Evolutionary conservation across 2,329 filamentous ascomycete species (phyloP), one percentile per base, ranked within the genome.

Genomic region (Penicillium sp.): DNA sequence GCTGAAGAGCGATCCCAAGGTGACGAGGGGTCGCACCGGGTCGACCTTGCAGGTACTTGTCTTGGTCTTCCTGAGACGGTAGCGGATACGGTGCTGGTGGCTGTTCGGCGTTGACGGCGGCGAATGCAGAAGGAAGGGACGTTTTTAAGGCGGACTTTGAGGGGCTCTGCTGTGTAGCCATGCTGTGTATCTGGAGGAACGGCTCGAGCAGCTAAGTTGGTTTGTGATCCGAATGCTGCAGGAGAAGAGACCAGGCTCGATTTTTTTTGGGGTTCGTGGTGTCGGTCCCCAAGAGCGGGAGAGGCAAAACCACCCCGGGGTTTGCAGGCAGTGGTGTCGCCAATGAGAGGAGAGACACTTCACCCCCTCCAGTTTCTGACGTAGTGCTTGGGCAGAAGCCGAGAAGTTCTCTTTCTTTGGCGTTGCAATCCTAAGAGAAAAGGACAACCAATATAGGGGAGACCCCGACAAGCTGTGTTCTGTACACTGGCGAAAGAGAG

Each of bases 1-100:
- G 89, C 57, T 88, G 80, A 43, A 93, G 70, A 34, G 89, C 91
- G 40, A 87, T 77, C 43, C 83, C 77, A 10, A 71, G 53, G 40
- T 72, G 65, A 21, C 65, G 68, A 9, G 67, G 40, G 70, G 75
- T 56, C 71, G 70, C 51, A n/a, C 50, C 50, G 31, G 73, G 57
- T 48, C 67, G 59, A 44, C 54, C 50, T 47, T 58, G 46, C 33
- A 63, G 50, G 39, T 50, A 45, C 36, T 44, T 44, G 27, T 51
- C 47, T 45, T 59, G 47, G 27, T 56, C 48, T 41, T 54, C 50
- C 44, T 61, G 23, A 71, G 56, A 46, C 21, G 47, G 46, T 32
- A 54, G 45, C 18, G 41, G 33, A 31, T 51, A 45, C 18, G 47
- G 47, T 39, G 57, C 40, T 43, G 34, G 47, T 43, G 42, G 29